Conservation (phyloP, 352 stramenopile species). For the Globisporangium alternatum region DNA sequence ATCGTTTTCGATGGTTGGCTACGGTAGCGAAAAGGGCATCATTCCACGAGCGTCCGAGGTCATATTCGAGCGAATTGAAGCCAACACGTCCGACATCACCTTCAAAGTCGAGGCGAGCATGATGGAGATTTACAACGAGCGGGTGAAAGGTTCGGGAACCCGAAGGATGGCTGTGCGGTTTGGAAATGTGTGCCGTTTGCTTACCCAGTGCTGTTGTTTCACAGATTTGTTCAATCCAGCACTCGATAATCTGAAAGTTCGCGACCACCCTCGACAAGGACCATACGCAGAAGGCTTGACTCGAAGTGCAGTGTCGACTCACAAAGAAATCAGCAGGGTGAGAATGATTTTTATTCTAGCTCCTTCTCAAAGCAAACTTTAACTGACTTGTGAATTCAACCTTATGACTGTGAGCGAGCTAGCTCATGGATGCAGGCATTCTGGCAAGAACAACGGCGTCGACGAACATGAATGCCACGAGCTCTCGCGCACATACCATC, state of each 20-base stretch:
- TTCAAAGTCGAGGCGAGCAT: slow-evolving; percentile 89
- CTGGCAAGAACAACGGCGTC: slow-evolving; percentile 77
- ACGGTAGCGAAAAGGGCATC: slow-evolving; percentile 78
- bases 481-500: slow-evolving; percentile 78
- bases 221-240: slow-evolving; percentile 83
- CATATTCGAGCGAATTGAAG: slow-evolving; percentile 80
- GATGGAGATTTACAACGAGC: slow-evolving; percentile 91
- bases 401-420: background rate
- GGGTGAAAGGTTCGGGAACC: slow-evolving; percentile 59
- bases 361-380: background rate
- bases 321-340: slow-evolving; percentile 75
- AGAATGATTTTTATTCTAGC: background rate
- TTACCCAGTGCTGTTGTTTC: background rate
- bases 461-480: slow-evolving; percentile 88
- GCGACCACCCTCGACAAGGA: slow-evolving; percentile 80
- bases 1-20: slow-evolving; percentile 87
- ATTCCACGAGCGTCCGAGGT: slow-evolving; percentile 79
- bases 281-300: slow-evolving; percentile 83
- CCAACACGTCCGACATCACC: slow-evolving; percentile 37
- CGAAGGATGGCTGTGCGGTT: background rate
- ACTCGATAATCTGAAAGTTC: slow-evolving; percentile 85
- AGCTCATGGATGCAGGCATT: slow-evolving; percentile 86
- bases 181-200: background rate
- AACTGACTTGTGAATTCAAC: background rate
- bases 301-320: slow-evolving; percentile 73